Percentiles rank a stretch among this genome's conserved stretches.
Evolutionary conservation across 2,329 filamentous ascomycete species (phyloP).

Genomic region (Apiospora marii): DNA sequence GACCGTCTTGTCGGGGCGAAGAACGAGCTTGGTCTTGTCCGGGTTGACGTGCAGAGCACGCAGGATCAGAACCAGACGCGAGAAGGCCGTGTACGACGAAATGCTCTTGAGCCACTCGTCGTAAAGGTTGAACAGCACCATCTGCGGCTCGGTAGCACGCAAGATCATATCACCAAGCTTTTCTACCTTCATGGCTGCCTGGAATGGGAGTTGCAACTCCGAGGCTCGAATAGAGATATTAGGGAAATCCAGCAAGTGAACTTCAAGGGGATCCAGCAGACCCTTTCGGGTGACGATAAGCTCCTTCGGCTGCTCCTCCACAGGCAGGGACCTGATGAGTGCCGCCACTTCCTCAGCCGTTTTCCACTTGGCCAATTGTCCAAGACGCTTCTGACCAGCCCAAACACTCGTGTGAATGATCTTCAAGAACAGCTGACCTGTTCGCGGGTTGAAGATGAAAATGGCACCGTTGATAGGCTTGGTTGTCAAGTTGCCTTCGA

Average conservation of each 20-base stretch:
- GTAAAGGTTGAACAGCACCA: slow-evolving; percentile 99
- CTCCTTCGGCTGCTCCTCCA: slow-evolving; percentile 98
- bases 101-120: slow-evolving; percentile 99
- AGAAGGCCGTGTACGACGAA: slow-evolving; percentile 98
- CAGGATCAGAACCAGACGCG: slow-evolving; percentile 89
- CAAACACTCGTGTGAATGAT: slow-evolving; percentile 99
- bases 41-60: slow-evolving; percentile 96
- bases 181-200: slow-evolving; percentile 99
- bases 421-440: slow-evolving; percentile 96
- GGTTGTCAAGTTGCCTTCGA: slow-evolving; percentile 97
- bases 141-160: slow-evolving; percentile 97
- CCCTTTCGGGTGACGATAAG: slow-evolving; percentile 98
- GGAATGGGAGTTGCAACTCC: slow-evolving; percentile 96
- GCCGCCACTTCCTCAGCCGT: slow-evolving; percentile 99
- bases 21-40: slow-evolving; percentile 95
- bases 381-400: slow-evolving; percentile 98
- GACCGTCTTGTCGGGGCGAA: slow-evolving; percentile 96
- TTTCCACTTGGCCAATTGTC: slow-evolving; percentile 99
- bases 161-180: slow-evolving; percentile 99
- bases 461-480: slow-evolving; percentile 99
- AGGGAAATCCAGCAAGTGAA: slow-evolving; percentile 96
- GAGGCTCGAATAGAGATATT: slow-evolving; percentile 99
- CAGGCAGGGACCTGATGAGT: slow-evolving; percentile 90
- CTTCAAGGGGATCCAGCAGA: slow-evolving; percentile 94
- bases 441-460: slow-evolving; percentile 99